A percentile compares a stretch with the other conserved stretches of the same genome.
Conservation (phyloP, 495 filamentous ascomycete genomes). For the Penicillium goetzii region DNA sequence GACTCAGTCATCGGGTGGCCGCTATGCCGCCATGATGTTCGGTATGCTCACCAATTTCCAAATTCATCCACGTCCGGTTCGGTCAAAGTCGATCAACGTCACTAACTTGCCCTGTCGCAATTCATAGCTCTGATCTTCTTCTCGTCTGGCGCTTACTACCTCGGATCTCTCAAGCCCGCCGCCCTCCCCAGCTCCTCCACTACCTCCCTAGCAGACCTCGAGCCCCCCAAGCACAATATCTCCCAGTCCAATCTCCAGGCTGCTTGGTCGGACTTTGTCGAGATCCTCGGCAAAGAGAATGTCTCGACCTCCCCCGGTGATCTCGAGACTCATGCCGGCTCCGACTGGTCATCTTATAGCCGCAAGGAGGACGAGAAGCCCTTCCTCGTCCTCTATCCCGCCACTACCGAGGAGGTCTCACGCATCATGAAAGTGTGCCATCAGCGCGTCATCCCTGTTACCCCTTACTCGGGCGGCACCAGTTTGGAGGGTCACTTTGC, state of each 20-base stretch:
- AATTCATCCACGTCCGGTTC: not conserved
- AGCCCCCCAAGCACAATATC: conserved; percentile 69
- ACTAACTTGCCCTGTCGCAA: conserved; percentile 7
- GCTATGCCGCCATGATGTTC: conserved; percentile 65
- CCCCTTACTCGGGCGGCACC: conserved; percentile 65
- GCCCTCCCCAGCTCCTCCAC: conserved; percentile 71
- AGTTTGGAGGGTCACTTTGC: conserved; percentile 67
- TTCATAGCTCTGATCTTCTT: conserved; percentile 59
- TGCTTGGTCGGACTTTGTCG: conserved; percentile 88
- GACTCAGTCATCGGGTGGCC: conserved; percentile 54
- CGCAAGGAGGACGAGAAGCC: conserved; percentile 50
- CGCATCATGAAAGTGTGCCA: conserved; percentile 68
- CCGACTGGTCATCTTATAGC: conserved; percentile 86
- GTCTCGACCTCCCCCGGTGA: conserved; percentile 75
- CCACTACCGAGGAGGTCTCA: conserved; percentile 59
- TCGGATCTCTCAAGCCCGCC: conserved; percentile 65
- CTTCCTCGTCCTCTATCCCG: conserved; percentile 56
- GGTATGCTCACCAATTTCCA: conserved; percentile 45
- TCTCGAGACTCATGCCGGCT: conserved; percentile 72
- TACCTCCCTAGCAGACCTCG: conserved; percentile 62
- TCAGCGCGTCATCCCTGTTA: conserved; percentile 62
- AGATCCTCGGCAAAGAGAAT: conserved; percentile 81
- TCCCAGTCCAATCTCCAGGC: conserved; percentile 80
- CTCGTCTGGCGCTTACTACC: conserved; percentile 67
- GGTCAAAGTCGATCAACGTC: not conserved